A percentile compares a stretch with the other conserved stretches of the same genome.
phyloP scores from a whole-genome alignment of 148 eudicot genomes.

The Amaranthus cruentus region DNA sequence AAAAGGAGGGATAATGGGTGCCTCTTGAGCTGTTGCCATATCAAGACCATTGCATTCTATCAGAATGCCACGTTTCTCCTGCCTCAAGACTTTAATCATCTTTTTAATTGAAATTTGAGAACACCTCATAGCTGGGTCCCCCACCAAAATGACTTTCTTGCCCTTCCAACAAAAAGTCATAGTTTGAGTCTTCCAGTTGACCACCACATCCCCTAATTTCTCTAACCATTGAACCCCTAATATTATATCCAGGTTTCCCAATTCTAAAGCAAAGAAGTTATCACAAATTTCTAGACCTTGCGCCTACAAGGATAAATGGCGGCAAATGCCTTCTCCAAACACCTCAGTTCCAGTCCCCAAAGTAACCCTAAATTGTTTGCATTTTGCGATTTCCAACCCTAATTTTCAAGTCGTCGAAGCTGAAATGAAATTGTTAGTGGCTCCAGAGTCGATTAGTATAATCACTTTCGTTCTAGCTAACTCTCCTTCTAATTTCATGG shows the following conservation, averaged over 20 bases:
- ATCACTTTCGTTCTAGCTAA: neutral
- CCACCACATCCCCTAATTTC: neutral
- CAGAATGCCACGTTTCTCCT: too few relatives aligned
- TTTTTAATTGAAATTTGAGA: too few relatives aligned
- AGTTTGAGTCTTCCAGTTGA: neutral
- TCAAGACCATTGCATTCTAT: too few relatives aligned
- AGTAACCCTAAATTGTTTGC: neutral
- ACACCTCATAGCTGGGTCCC: too few relatives aligned
- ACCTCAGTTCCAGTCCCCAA: neutral
- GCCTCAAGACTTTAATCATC: too few relatives aligned
- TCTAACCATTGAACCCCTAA: neutral
- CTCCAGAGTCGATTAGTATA: neutral
- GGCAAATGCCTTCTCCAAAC: neutral
- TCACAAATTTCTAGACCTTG: neutral
- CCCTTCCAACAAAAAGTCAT: too few relatives aligned
- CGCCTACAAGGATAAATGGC: neutral
- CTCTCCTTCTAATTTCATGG: neutral
- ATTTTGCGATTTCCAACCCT: neutral
- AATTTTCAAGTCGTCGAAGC: too few relatives aligned
- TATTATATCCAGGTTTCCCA: neutral
- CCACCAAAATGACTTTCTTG: too few relatives aligned
- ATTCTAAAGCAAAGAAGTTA: neutral
- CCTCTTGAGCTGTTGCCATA: too few relatives aligned
- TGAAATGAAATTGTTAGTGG: neutral
- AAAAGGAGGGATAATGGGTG: too few relatives aligned